phyloP scores from a whole-genome alignment of 371 early-diverging fungal species.

The Apophysomyces trapeziformis region DNA sequence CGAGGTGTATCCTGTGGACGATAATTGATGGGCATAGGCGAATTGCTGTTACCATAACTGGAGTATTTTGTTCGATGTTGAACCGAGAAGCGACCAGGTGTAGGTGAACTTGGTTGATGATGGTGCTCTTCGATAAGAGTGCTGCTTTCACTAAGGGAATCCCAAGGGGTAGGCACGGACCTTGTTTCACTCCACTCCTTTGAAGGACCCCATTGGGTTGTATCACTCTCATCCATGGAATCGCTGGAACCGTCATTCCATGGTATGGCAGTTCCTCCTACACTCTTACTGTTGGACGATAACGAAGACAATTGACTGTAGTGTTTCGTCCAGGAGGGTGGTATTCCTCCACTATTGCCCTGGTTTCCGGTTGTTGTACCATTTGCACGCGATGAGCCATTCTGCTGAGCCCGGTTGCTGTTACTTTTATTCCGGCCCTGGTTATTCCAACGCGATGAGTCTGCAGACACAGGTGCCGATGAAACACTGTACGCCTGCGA shows the following conservation, averaged over 20 bases:
- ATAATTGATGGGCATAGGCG: constrained; percentile 3
- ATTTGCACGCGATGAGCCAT: too few species aligned
- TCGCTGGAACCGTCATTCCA: neutral
- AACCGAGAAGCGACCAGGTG: neutral
- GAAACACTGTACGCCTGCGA: too few species aligned
- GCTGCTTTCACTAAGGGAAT: neutral
- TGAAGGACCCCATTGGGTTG: constrained; percentile 1
- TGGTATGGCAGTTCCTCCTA: neutral
- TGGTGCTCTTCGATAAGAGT: neutral
- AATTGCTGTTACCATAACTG: neutral
- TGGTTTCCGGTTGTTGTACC: too few species aligned
- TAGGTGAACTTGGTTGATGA: neutral
- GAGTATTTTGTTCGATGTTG: neutral
- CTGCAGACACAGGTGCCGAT: too few species aligned
- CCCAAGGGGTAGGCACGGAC: neutral
- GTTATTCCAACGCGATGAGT: too few species aligned
- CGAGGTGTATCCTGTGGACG: neutral
- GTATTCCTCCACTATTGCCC: too few species aligned
- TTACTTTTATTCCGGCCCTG: too few species aligned
- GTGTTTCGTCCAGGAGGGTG: too few species aligned
- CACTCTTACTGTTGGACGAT: neutral
- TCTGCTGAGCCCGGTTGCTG: too few species aligned
- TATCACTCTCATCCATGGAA: neutral
- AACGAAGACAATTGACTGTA: neutral
- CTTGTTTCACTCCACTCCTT: neutral